phyloP scores from a whole-genome alignment of 805 yeast genomes.

The Candida methanosorbosa region DNA sequence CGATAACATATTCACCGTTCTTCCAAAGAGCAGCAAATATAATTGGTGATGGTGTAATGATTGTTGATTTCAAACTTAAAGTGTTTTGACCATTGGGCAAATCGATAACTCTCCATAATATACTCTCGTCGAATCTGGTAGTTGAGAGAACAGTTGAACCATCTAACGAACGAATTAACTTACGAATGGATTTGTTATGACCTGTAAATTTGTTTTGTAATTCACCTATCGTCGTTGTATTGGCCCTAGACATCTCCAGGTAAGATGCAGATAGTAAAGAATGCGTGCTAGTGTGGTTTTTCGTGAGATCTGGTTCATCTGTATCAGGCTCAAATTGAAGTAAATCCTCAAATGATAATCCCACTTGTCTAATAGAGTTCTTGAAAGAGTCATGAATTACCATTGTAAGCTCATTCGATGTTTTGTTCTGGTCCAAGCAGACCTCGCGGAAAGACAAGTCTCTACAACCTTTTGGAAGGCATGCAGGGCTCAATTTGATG shows the following conservation, averaged over 20 bases:
- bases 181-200: constrained; percentile 71
- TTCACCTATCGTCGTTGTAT: constrained; percentile 14
- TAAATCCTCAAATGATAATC: constrained; percentile 20
- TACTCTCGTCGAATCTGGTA: constrained; percentile 54
- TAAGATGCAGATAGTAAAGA: not conserved
- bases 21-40: constrained; percentile 40
- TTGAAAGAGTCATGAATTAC: constrained; percentile 36
- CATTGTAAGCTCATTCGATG: constrained; percentile 25
- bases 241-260: not conserved
- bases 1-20: constrained; percentile 35
- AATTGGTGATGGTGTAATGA: constrained; percentile 37
- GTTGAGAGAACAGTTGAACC: constrained; percentile 53
- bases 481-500: constrained; percentile 16
- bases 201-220: constrained; percentile 67
- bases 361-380: constrained; percentile 26
- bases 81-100: constrained; percentile 19
- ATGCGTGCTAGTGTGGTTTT: not conserved
- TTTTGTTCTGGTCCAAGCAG: constrained; percentile 5
- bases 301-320: not conserved
- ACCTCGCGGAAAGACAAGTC: constrained; percentile 17
- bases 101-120: constrained; percentile 45
- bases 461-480: constrained; percentile 22
- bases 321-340: constrained; percentile 14
- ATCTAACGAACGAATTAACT: constrained; percentile 55
- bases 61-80: constrained; percentile 25